Evolutionary conservation across 1,139 yeast species (phyloP), one percentile per base, ranked within the genome.

Genomic region (Debaryomycetaceae sp.): DNA sequence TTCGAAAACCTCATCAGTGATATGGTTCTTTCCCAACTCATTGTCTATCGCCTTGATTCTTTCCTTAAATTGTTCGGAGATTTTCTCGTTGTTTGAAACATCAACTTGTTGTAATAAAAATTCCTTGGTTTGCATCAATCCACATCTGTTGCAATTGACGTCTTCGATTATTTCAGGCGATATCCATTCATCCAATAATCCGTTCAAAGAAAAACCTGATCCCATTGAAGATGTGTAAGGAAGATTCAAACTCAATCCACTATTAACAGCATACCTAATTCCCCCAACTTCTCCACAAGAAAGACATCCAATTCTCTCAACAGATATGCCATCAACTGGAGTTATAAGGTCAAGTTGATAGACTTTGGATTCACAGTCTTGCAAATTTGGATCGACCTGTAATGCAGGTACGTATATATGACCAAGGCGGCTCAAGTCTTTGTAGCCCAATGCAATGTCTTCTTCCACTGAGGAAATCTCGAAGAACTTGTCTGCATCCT

Each of bases 201-300:
- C 81, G 3, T 78, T 68, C 44, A 90, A 68, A 24, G 76, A 71
- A 54, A 67, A 74, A 58, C 53, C 73, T 13, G 79, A 69, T 46
- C 69, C 60, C 39, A 66, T 63, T 1, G 68, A 58, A 22, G 60
- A 54, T 38, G 57, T 58, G 41, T 58, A 59, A 1, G 79, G 78
- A 43, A 90, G 70, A 52, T 87, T 86, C 50, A 90, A 75, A 53
- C 91, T 87, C 42, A 90, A 69, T 0, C 97, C 95, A 54, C 95
- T 84, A 36, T 81, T 77, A 0, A 89, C 88, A 5, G 95, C 85
- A 54, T 84, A 84, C 51, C 97, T 75, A 24, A 90, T 84, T 1
- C 97, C 97, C 42, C 96, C 97, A 62, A 83, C 87, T 59, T 90
- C 97, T 47, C 97, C 97, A 72, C 97, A 90, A 14, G 77, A 75